phyloP scores from a whole-genome alignment of 2,329 filamentous ascomycete genomes.

The Neonectria sp. region DNA sequence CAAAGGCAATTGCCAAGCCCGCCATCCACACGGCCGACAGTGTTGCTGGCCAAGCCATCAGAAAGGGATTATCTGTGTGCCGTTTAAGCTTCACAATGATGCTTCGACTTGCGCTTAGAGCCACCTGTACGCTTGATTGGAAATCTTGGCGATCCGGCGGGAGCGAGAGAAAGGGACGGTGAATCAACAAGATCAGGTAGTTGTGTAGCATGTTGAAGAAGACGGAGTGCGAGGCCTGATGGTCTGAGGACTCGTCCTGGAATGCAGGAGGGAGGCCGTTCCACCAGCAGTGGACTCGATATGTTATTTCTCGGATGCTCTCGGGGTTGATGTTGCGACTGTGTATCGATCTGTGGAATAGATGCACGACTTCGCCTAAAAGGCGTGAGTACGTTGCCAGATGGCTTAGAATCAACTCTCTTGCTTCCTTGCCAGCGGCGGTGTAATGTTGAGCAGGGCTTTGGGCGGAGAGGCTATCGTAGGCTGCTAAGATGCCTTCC shows the following conservation, averaged over 20 bases:
- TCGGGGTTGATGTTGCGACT: slow-evolving; percentile 37
- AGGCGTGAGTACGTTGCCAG: slow-evolving; percentile 41
- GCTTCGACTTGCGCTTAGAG: slow-evolving; percentile 46
- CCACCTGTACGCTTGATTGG: slow-evolving; percentile 49
- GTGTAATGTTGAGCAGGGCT: slow-evolving; percentile 27
- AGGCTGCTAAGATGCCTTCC: not conserved
- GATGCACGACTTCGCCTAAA: slow-evolving; percentile 36
- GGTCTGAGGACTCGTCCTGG: slow-evolving; percentile 11
- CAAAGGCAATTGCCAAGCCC: slow-evolving; percentile 54
- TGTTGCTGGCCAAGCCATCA: slow-evolving; percentile 52
- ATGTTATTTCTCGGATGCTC: slow-evolving; percentile 39
- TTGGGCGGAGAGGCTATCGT: slow-evolving; percentile 7
- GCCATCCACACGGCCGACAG: slow-evolving; percentile 56
- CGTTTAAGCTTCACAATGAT: slow-evolving; percentile 46
- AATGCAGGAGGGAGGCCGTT: slow-evolving; percentile 38
- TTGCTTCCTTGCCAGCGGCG: slow-evolving; percentile 23
- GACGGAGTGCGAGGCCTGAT: slow-evolving; percentile 13
- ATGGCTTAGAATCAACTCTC: slow-evolving; percentile 34
- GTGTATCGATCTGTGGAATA: slow-evolving; percentile 47
- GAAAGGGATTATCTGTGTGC: slow-evolving; percentile 16
- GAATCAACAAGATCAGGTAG: slow-evolving; percentile 51
- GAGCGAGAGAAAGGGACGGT: slow-evolving; percentile 54
- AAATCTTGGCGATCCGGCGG: slow-evolving; percentile 46
- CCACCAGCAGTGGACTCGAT: slow-evolving; percentile 46
- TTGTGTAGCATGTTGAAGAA: slow-evolving; percentile 52